Evolutionary conservation across 345 rosid genomes (phyloP), one percentile per base, ranked within the genome.

Genomic region (Anacardium occidentale): DNA sequence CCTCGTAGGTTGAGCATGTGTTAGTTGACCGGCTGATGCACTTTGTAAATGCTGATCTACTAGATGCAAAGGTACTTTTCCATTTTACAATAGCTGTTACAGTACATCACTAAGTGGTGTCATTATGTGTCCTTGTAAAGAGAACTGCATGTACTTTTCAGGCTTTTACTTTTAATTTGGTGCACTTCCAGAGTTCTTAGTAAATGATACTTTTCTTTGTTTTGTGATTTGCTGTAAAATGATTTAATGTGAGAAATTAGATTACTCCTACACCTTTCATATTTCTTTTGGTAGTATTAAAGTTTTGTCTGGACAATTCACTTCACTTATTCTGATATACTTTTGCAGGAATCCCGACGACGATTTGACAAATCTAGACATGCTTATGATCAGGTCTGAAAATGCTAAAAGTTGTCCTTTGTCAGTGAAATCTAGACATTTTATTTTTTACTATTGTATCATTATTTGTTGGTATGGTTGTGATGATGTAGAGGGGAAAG

Each of bases 341-440:
- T 58, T 57, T 74, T 81, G 64, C 84, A 90, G 98, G 98, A 93
- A 74, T 89, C 93, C 45, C 93, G 91, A 17, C 82, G 76, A 47
- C 90, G 85, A 62, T 85, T 85, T 78, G 86, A 88, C 76, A 87
- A 85, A 78, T 86, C 93, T 55, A 66, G 71, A 42, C 73, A 80
- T 76, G 79, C 83, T 74, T 93, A 89, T 72, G 92, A 90, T 83
- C 98, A 89, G 97, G 98, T 93, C 71, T 20, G 34, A 44, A 42
- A 26, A 47, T 51, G 64, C 32, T 1, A 52, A 37, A n/a, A 52
- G 25, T 54, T n/a, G 17, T 42, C 26, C 26, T 15, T 55, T 24
- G 12, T 14, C 4, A 0, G 45, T 8, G 45, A 42, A 44, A 44
- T 45, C 2, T 24, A 22, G 11, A 18, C 10, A n/a, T 18, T 18